Evolutionary conservation across 805 yeast genomes (phyloP).

Genomic region (Candida incommunis): DNA sequence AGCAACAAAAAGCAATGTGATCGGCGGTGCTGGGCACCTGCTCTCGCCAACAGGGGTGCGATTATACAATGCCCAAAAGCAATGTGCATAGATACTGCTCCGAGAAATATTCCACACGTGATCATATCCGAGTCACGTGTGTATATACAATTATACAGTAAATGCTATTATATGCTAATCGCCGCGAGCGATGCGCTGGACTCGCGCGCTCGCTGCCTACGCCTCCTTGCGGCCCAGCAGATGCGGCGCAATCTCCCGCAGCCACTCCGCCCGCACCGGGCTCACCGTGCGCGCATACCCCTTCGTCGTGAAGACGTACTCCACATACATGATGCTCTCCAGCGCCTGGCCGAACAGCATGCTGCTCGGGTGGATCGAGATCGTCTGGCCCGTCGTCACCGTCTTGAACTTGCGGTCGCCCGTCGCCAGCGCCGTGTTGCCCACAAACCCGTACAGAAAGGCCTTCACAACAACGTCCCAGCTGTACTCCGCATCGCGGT

Average conservation of each 20-base stretch:
- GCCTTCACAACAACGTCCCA: slow-evolving; percentile 53
- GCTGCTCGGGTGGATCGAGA: slow-evolving; percentile 85
- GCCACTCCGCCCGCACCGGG: slow-evolving; percentile 68
- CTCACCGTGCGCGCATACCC: slow-evolving; percentile 90
- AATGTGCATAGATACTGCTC: neutral
- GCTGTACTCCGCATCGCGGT: slow-evolving; percentile 24
- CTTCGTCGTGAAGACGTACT: slow-evolving; percentile 82
- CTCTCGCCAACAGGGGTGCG: no score
- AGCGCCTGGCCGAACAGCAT: slow-evolving; percentile 65
- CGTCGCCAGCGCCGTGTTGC: slow-evolving; percentile 85
- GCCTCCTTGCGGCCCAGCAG: slow-evolving; percentile 27
- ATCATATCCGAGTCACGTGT: neutral
- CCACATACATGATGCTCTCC: slow-evolving; percentile 88
- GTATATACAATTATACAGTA: neutral
- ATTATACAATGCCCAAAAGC: no score
- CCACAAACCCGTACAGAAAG: slow-evolving; percentile 70
- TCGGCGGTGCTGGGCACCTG: no score
- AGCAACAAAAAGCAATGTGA: neutral
- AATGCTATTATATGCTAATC: neutral
- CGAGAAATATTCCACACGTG: neutral
- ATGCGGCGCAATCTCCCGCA: slow-evolving; percentile 69
- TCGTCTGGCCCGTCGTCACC: slow-evolving; percentile 59
- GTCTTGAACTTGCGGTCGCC: slow-evolving; percentile 91
- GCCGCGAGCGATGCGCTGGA: no score
- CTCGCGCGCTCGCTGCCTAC: neutral